Base-by-base conservation (phyloP, 352 stramenopile species). In the Phytophthora gonapodyides region DNA sequence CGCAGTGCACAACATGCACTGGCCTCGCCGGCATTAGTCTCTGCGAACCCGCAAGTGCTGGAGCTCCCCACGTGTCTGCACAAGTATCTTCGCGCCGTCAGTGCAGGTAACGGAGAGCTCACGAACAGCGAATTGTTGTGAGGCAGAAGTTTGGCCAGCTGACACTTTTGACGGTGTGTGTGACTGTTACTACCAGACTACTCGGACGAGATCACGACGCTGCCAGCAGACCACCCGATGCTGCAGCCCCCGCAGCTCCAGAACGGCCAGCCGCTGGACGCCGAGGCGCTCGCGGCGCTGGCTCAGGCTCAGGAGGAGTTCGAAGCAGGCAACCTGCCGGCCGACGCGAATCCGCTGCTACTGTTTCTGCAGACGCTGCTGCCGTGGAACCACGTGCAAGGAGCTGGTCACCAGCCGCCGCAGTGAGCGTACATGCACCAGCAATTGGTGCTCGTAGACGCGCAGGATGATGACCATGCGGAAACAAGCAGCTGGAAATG, bases 171-270 rank as follows among this genome's bases (percentile, higher is more conserved):
- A 24, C 21, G 21, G 21, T 30, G 24, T 30, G 24, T 40, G 13
- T 12, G 5, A 13, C 17, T 53, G 38, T 33, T 0, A 36, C 1
- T 16, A 33, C 13, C 45, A 93, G 85, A 95, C 61, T 95, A 88
- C 61, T 92, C 84, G 73, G 87, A 95, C 48, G 87, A 95, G 44
- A 86, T 95, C 61, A 94, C 87, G 50, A 95, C 84, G 63, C 51
- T 95, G 55, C 87, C 87, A 2, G 70, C 78, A 0, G 87, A 95
- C 46, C 84, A 95, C 43, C 87, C 87, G 56, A 95, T 95, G 84
- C 69, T 93, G 69, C 85, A 90, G 57, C 85, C 78, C 2, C 77
- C 75, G 8, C 73, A 90, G 56, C 64, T 82, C 31, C 82, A 79
- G 34, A 78, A 89, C 35, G 76, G 78, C 2, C 75, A 89, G 59